Evolutionary conservation across 345 rosid species (phyloP), one percentile per base, ranked within the genome.

Genomic region (Hibiscus tridactylites): DNA sequence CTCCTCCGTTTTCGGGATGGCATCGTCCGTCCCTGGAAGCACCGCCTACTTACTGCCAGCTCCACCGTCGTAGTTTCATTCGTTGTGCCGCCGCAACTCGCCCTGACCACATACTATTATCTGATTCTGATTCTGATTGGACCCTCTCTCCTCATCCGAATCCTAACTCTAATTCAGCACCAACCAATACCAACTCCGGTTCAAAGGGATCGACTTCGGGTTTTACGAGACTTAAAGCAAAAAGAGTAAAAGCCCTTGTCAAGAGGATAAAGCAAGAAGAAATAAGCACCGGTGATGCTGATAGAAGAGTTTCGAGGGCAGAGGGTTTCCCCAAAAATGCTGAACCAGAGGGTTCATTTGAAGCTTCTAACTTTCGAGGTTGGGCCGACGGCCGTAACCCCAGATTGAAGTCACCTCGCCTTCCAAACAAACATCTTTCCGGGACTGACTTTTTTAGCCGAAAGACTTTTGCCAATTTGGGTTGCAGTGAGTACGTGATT

Each of bases 401-500:
- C 35, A 50, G 13, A 57, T 64, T 79, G 44, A 81, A 79, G 15
- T 76, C 85, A 17, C 58, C 67, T n/a, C 74, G 71, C 60, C 56
- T 49, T 29, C 60, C 6, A 11, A 84, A 69, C 74, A 79, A 71
- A 49, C 76, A 74, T 54, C 68, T 62, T 29, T 81, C 77, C 47
- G 78, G 83, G 59, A 75, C 74, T 70, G 95, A 81, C 65, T 91
- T 94, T 81, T 88, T 90, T 70, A 91, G 95, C 75, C 82, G 83
- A 76, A 88, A 83, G 76, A 76, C 90, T 52, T 94, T 94, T 78
- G 71, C 71, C 62, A 93, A 88, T 19, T 65, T 94, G 70, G 98
- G 98, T 67, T 91, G 91, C 85, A 79, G 68, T 75, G 87, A 88
- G 21, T 78, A 71, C 79, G 72, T 94, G 85, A 77, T 85, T 57